Evolutionary conservation across 78 protist genomes (phyloP), one percentile per base, ranked within the genome.

Genomic region (Tieghemostelium lacteum): DNA sequence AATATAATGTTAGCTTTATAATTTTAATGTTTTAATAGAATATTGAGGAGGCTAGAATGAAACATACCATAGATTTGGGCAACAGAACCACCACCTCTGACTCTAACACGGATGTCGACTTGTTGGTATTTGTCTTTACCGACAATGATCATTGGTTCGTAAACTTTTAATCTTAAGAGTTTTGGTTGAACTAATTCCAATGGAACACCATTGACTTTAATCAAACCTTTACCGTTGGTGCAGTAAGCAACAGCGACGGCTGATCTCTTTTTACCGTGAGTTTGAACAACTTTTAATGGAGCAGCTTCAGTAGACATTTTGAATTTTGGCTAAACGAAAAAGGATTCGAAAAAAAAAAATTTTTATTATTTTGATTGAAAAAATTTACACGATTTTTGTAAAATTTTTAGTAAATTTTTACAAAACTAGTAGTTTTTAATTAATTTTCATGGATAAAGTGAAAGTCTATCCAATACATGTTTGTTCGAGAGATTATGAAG

Each of bases 221-320:
- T 66, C 12, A 96, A 72, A 22, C 99, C 99, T 65, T 75, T 62
- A 34, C 99, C 99, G 52, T 54, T 34, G 93, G 95, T 97, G 96
- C 86, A 45, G 94, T 88, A 78, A 12, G 99, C 99, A 28, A 99
- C 99, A 10, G 99, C 99, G 20, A 97, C 93, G 37, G 99, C 99
- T 62, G 93, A 97, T 93, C 98, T 98, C 99, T 88, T 75, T 69
- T 77, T 75, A 37, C 93, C 93, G 93, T 77, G 87, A 17, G 93
- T 88, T 75, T 88, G 93, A 28, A 88, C 93, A 61, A 63, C 62
- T 49, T 88, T 88, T 40, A 73, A 73, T 14, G 58, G 28, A 20
- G 60, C 58, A 40, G 58, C 85, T 49, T 69, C 66, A 67, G 75
- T 50, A 36, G 50, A 64, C 31, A 37, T 64, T 20, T 19, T 64